A percentile compares a stretch with the other conserved stretches of the same genome.
Conservation (phyloP, 2,329 filamentous ascomycete species). For the Coniochaeta sp. region DNA sequence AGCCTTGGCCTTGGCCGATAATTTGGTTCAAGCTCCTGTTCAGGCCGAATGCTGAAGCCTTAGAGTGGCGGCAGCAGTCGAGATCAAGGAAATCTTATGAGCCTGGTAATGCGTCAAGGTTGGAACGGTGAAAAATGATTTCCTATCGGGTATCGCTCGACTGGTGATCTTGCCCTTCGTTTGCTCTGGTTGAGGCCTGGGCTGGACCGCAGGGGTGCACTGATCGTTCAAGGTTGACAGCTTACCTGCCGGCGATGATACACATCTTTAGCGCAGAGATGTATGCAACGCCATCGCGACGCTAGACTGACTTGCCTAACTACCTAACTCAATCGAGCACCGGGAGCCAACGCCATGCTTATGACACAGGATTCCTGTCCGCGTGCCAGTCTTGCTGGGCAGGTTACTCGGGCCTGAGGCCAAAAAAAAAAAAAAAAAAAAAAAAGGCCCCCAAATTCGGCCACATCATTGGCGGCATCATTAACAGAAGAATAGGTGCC, state of each 20-base stretch:
- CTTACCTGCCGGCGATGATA: neutral
- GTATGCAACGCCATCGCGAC: neutral
- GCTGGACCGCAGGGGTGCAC: neutral
- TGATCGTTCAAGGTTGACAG: neutral
- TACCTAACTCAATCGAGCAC: neutral
- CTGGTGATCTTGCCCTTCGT: neutral
- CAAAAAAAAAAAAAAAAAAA: too few relatives aligned
- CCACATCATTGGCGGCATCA: neutral
- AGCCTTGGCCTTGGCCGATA: neutral
- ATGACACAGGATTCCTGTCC: neutral
- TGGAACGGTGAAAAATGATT: neutral
- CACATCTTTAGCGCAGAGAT: neutral
- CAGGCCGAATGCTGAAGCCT: neutral
- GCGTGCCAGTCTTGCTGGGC: neutral
- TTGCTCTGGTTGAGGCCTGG: neutral
- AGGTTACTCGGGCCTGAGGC: neutral
- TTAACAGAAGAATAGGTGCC: neutral
- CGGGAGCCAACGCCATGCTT: neutral
- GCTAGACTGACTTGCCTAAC: neutral
- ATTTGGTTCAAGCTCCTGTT: neutral
- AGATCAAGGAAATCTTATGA: neutral
- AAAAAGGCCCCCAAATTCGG: too few relatives aligned
- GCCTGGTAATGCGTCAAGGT: neutral
- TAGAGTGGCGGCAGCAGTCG: neutral
- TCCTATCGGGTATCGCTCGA: neutral